Evolutionary conservation across 306 rosid species (phyloP).

Genomic region (Dalbergia cultrata): DNA sequence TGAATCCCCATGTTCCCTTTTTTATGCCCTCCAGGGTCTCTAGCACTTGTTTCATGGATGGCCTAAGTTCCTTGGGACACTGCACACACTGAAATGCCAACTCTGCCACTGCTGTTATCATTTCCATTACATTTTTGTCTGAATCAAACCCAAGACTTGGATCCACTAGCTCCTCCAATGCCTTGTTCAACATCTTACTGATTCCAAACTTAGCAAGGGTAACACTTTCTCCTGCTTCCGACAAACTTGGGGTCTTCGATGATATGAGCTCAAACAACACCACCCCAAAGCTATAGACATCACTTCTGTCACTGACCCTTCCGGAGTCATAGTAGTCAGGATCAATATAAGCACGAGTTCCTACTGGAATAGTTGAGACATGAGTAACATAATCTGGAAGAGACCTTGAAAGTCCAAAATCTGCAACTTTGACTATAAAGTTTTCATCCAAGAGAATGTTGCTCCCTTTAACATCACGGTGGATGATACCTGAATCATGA

Average conservation of each 20-base stretch:
- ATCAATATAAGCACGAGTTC: constrained; percentile 60
- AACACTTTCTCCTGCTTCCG: not conserved
- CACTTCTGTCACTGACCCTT: constrained; percentile 69
- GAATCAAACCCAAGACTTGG: constrained; percentile 54
- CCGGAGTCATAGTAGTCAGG: constrained; percentile 60
- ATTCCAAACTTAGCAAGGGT: constrained; percentile 52
- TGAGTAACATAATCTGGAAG: constrained; percentile 51
- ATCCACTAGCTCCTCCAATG: constrained; percentile 59
- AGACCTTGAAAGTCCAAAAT: constrained; percentile 70
- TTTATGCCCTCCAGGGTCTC: constrained; percentile 52
- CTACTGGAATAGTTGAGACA: constrained; percentile 36
- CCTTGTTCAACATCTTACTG: constrained; percentile 54
- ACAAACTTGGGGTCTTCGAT: constrained; percentile 46
- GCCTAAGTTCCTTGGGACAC: constrained; percentile 61
- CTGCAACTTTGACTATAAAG: constrained; percentile 68
- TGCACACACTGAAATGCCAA: constrained; percentile 75
- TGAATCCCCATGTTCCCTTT: constrained; percentile 38
- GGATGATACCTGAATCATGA: constrained; percentile 71
- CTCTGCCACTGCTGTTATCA: constrained; percentile 63
- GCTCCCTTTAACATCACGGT: constrained; percentile 71
- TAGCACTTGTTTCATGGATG: constrained; percentile 61
- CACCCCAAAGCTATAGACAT: constrained; percentile 78
- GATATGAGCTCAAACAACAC: constrained; percentile 70
- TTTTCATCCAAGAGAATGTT: constrained; percentile 67
- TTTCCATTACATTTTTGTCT: constrained; percentile 40